Evolutionary conservation across 768 basidiomycete species (phyloP), one percentile per base, ranked within the genome.

Genomic region (Tylopilus rubrobrunneus): DNA sequence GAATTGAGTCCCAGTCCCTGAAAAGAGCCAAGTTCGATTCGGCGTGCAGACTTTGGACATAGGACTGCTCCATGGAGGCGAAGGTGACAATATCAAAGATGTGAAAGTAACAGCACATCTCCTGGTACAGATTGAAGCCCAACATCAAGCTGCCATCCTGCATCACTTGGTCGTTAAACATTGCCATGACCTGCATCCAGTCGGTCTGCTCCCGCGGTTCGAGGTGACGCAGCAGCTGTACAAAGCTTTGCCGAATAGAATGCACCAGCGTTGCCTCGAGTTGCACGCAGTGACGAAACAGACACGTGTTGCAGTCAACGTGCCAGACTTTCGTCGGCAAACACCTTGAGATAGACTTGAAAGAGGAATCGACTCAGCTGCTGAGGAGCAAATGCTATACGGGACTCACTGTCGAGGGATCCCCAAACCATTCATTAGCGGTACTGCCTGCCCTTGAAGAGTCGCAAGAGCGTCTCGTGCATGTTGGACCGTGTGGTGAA

Each of bases 231-330:
- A 85, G 64, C 40, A 86, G 64, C 3, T 71, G 56, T 1, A 69
- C 80, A 48, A 84, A 82, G 31, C 73, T 76, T 36, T 69, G 68
- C 12, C 84, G 75, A 8, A 65, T 73, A 56, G 85, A 83, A 54
- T 79, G 78, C 21, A 75, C 27, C 28, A 71, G 54, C 29, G 53
- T 61, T 11, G 63, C 58, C 12, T 51, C 52, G 1, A 41, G 40
- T 10, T 58, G 0, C 9, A 45, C 51, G 17, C 48, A 54, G 12
- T 7, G 57, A 62, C 5, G 46, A 17, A 2, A 25, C 25, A 37
- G 54, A 49, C 10, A 48, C 5, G 15, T 52, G 51, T 36, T 53
- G 46, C 15, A 65, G 4, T 21, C 46, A 55, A 45, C 54, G 51
- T 9, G 40, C 21, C 41, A 62, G n/a, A 23, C 68, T 59, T 31